Evolutionary conservation across 768 basidiomycete genomes (phyloP).

Genomic region (Phylloporus sp.): DNA sequence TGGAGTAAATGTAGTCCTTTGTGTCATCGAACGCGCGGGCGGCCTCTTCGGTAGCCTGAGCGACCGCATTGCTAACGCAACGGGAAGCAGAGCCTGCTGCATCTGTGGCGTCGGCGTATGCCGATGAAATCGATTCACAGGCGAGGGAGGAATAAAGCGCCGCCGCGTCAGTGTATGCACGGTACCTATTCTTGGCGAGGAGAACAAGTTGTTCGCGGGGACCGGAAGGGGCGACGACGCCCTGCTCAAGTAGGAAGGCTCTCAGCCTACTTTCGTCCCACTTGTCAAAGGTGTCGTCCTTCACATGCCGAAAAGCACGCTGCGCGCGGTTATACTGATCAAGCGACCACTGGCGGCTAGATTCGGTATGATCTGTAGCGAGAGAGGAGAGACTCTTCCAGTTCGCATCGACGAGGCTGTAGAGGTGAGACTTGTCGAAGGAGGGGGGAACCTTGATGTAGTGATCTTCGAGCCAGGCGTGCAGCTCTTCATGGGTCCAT

Average conservation of each 20-base stretch:
- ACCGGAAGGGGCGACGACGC: slow-evolving; percentile 77
- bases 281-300: slow-evolving; percentile 61
- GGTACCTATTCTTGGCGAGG: slow-evolving; percentile 70
- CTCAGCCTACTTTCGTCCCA: slow-evolving; percentile 87
- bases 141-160: slow-evolving; percentile 50
- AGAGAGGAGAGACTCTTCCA: slow-evolving; percentile 39
- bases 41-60: slow-evolving; percentile 53
- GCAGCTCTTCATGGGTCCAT: slow-evolving; percentile 67
- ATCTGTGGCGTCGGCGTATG: slow-evolving; percentile 43
- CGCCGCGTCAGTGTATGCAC: slow-evolving; percentile 56
- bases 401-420: slow-evolving; percentile 56
- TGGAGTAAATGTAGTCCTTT: slow-evolving; percentile 85
- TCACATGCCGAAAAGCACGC: slow-evolving; percentile 54
- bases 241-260: slow-evolving; percentile 82
- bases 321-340: slow-evolving; percentile 66
- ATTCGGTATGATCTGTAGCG: slow-evolving; percentile 33
- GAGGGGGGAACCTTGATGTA: slow-evolving; percentile 52
- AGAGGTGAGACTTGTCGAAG: slow-evolving; percentile 36
- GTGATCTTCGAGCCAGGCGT: slow-evolving; percentile 67
- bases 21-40: slow-evolving; percentile 57
- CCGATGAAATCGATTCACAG: slow-evolving; percentile 45
- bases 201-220: slow-evolving; percentile 76
- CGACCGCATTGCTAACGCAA: slow-evolving; percentile 39
- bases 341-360: slow-evolving; percentile 46
- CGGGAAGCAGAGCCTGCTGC: slow-evolving; percentile 36